These are phyloP conservation scores for Diaporthe sp. DNA, from an alignment of 2,329 filamentous ascomycete genomes.

Conservation along the genomic window DNA sequence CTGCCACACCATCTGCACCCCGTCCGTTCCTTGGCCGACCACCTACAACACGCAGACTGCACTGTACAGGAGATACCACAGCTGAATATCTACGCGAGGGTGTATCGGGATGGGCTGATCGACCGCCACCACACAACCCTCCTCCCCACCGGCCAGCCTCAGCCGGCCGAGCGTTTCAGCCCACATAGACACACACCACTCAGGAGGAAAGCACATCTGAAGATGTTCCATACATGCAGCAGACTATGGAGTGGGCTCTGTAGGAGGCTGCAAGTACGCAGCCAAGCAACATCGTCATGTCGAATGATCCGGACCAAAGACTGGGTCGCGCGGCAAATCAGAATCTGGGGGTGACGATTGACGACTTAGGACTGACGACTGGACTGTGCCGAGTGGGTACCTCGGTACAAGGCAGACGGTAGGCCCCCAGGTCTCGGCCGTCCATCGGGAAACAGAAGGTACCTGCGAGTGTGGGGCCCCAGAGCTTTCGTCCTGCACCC, in stretches of 20 bases:
- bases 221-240: not conserved
- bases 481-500: not conserved
- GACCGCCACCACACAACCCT: not conserved
- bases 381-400: not conserved
- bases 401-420: not conserved
- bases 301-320: constrained; percentile 11
- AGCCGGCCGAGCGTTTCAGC: constrained; percentile 29
- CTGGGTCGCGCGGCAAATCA: constrained; percentile 31
- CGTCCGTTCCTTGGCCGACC: not conserved
- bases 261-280: not conserved
- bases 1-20: not conserved
- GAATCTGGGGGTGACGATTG: constrained; percentile 16
- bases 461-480: constrained; percentile 34
- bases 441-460: constrained; percentile 25
- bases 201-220: not conserved
- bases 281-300: constrained; percentile 26
- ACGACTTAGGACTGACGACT: not conserved
- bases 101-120: constrained; percentile 31
- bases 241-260: not conserved
- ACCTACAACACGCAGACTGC: not conserved
- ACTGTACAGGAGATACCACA: not conserved
- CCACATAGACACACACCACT: not conserved
- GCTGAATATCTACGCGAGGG: constrained; percentile 10
- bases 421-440: constrained; percentile 25
- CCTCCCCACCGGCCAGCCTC: constrained; percentile 20